These are phyloP conservation scores for Naganishia albida DNA, from an alignment of 1,284 basidiomycete genomes.

Conservation along the genomic window DNA sequence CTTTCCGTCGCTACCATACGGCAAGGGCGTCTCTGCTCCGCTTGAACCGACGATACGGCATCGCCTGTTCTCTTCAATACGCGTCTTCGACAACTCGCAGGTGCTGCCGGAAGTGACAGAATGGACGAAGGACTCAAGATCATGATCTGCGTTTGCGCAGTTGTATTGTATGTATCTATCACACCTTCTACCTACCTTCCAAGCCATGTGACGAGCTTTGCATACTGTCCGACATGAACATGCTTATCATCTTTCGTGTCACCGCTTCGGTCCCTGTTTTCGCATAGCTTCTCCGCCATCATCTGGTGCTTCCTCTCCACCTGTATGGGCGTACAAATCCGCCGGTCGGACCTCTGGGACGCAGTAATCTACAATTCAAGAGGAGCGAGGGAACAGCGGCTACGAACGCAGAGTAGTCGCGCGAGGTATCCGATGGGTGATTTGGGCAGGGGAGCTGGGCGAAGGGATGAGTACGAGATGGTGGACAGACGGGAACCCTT, in stretches of 20 bases:
- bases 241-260: neutral
- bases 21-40: neutral
- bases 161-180: constrained; percentile 35
- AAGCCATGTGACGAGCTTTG: neutral
- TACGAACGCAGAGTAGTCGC: neutral
- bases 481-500: constrained; percentile 2
- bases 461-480: constrained; percentile 7
- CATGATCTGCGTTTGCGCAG: constrained; percentile 41
- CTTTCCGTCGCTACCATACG: too few relatives aligned
- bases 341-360: constrained; percentile 44
- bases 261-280: neutral
- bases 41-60: too few relatives aligned
- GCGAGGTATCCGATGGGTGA: neutral
- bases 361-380: constrained; percentile 34
- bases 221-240: neutral
- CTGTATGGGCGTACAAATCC: constrained; percentile 46
- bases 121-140: constrained; percentile 49
- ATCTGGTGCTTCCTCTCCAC: constrained; percentile 52
- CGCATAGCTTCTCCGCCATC: constrained; percentile 41
- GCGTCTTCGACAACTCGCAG: too few relatives aligned
- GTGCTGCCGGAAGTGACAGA: too few relatives aligned
- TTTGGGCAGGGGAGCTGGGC: neutral
- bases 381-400: constrained; percentile 14
- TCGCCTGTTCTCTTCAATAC: too few relatives aligned
- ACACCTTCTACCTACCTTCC: neutral